Conservation (phyloP, 129 eudicot species). For the Artemisia tridentata region DNA sequence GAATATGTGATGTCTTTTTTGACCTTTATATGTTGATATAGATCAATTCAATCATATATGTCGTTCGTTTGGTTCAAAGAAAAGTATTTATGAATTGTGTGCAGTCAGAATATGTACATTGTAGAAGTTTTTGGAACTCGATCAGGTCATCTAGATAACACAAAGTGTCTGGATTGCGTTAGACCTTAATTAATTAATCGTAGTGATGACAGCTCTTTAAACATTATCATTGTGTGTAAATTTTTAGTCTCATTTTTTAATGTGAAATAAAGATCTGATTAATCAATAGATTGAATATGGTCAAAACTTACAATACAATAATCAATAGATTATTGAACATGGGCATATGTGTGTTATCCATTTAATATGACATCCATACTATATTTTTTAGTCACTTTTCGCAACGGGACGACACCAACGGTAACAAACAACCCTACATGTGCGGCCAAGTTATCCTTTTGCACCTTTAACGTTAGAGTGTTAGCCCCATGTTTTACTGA, state of each 20-base stretch:
- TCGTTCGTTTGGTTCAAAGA: too few species aligned
- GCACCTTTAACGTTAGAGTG: background rate
- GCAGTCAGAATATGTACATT: too few species aligned
- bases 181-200: too few species aligned
- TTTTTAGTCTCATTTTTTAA: too few species aligned
- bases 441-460: constrained; percentile 22
- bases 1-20: constrained; percentile 17
- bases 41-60: background rate
- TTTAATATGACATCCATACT: background rate
- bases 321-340: background rate
- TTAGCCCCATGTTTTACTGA: background rate
- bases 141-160: too few species aligned
- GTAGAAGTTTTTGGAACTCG: too few species aligned
- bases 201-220: too few species aligned
- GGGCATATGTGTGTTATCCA: background rate
- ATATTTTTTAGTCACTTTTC: background rate
- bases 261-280: too few species aligned
- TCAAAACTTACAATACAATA: background rate
- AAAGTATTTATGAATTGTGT: too few species aligned
- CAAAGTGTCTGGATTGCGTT: too few species aligned
- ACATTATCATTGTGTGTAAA: too few species aligned
- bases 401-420: constrained; percentile 24
- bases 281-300: background rate
- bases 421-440: constrained; percentile 26
- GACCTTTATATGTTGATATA: background rate